phyloP scores from a whole-genome alignment of 2,329 filamentous ascomycete genomes.

The Curvularia sp. region DNA sequence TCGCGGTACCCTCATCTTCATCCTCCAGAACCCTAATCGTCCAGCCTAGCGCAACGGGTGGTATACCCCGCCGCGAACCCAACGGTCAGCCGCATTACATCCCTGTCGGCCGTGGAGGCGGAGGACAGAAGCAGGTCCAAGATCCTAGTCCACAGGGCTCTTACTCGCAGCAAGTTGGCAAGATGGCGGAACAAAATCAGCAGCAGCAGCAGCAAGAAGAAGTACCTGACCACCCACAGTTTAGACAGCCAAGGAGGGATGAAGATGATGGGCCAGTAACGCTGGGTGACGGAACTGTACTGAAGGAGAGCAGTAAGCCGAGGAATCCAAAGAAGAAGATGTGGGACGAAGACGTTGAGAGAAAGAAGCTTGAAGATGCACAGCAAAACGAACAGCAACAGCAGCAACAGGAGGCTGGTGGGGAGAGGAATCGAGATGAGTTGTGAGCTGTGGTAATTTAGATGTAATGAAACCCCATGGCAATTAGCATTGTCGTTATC shows the following conservation, averaged over 20 bases:
- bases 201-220: slow-evolving; percentile 31
- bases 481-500: no score
- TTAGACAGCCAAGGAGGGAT: slow-evolving; percentile 31
- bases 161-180: slow-evolving; percentile 46
- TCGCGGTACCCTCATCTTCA: slow-evolving; percentile 23
- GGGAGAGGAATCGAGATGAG: slow-evolving; percentile 33
- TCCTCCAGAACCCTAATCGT: slow-evolving; percentile 52
- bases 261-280: slow-evolving; percentile 45
- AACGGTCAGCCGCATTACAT: slow-evolving; percentile 48
- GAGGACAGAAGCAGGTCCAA: slow-evolving; percentile 53
- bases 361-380: slow-evolving; percentile 38
- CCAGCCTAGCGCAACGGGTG: slow-evolving; percentile 54
- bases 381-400: slow-evolving; percentile 14
- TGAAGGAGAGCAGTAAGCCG: slow-evolving; percentile 51
- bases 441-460: slow-evolving; percentile 29
- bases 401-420: slow-evolving; percentile 18
- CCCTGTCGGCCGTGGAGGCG: slow-evolving; percentile 60
- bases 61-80: slow-evolving; percentile 42
- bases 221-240: slow-evolving; percentile 34
- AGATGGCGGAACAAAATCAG: slow-evolving; percentile 33
- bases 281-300: slow-evolving; percentile 57
- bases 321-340: slow-evolving; percentile 68
- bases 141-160: slow-evolving; percentile 49
- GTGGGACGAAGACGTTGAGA: slow-evolving; percentile 61
- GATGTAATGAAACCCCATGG: no score